Conservation (phyloP, 805 yeast genomes). For the Yamadazyma paraphyllophila region DNA sequence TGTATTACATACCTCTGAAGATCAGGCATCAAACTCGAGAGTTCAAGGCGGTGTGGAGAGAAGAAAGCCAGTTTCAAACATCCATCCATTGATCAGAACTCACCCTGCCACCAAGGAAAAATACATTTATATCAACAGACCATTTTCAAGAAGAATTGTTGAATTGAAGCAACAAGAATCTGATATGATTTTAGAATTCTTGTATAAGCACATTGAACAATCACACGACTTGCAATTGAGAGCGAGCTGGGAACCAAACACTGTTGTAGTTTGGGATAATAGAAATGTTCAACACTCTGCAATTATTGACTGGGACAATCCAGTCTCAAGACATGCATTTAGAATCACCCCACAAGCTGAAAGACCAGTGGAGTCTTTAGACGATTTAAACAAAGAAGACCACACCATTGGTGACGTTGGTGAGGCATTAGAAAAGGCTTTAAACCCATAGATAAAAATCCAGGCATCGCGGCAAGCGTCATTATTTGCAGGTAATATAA, state of each 20-base stretch:
- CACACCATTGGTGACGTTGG: constrained; percentile 31
- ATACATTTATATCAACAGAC: constrained; percentile 29
- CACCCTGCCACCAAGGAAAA: constrained; percentile 36
- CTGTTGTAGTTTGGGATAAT: constrained; percentile 39
- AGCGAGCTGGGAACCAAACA: constrained; percentile 36
- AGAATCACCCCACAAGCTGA: constrained; percentile 39
- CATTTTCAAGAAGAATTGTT: constrained; percentile 33
- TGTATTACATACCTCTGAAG: constrained; percentile 33
- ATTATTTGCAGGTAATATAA: neutral
- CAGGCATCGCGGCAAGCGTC: neutral
- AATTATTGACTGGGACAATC: constrained; percentile 34
- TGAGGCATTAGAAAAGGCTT: constrained; percentile 21
- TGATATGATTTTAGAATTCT: constrained; percentile 27
- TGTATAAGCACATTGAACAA: constrained; percentile 31
- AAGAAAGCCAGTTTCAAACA: constrained; percentile 31
- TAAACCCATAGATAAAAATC: constrained; percentile 5
- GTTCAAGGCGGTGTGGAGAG: constrained; percentile 33
- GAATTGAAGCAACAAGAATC: constrained; percentile 37
- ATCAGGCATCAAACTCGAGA: constrained; percentile 28
- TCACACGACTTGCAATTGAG: constrained; percentile 37
- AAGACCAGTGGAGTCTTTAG: constrained; percentile 34
- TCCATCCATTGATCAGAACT: constrained; percentile 35
- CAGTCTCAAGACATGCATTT: constrained; percentile 35
- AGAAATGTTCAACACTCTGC: constrained; percentile 35
- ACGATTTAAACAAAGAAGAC: constrained; percentile 23